Evolutionary conservation across 495 filamentous ascomycete species (phyloP), one percentile per base, ranked within the genome.

Genomic region (Penicillium cosmopolitanum): DNA sequence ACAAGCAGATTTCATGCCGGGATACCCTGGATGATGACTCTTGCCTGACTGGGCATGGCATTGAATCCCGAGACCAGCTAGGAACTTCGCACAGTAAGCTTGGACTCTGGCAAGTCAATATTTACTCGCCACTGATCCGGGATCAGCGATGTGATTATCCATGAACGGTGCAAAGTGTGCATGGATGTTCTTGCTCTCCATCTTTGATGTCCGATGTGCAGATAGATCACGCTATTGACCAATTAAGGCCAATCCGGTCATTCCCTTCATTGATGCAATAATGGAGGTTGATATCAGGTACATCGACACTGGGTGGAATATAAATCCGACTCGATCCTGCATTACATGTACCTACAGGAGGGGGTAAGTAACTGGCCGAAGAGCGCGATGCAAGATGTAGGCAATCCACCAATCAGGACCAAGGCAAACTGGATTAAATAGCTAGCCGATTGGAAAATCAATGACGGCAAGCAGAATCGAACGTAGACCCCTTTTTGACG

Each of bases 261-360:
- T 12, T n/a, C 36, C 36, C 15, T 12, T 13, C 12, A n/a, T 9
- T 40, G 36, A n/a, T 23, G 23, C 23, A 23, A 23, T 23, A 23
- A 4, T n/a, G 36, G n/a, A 44, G n/a, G 8, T 44, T 18, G 16
- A 44, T 9, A 12, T 44, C 16, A n/a, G 16, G 42, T 44, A n/a
- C 23, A 16, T 16, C 4, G 16, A 0, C 21, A 44, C 19, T 44
- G n/a, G 51, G 51, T 12, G 19, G 16, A 35, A 52, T 38, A 36
- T 31, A 52, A 52, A 52, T 28, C 46, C 46, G 46, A 48, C 46
- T 25, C 9, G 19, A 13, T 19, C 9, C 42, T 46, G 16, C 48
- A 51, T n/a, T 51, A n/a, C 48, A 51, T 33, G 47, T 19, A 23
- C 23, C 4, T 23, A 31, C 28, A 31, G 28, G 28, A 31, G 28